Base-by-base conservation (phyloP, 2,329 filamentous ascomycete species). In the Cladosporium phlei region DNA sequence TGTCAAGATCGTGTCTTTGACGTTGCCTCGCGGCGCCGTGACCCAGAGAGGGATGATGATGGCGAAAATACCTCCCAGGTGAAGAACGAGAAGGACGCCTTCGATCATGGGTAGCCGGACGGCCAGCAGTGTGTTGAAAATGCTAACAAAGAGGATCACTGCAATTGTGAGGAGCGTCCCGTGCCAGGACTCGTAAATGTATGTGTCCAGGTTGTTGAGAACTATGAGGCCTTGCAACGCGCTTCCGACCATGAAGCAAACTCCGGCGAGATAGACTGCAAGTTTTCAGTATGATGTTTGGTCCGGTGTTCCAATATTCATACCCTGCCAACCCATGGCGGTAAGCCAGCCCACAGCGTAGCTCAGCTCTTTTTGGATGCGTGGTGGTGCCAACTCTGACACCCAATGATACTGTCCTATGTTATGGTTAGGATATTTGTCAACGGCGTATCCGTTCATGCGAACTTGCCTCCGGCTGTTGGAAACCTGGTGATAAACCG, bases 51-150 rank as follows among this genome's bases (percentile, higher is more conserved):
- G 66, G 24, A 76, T 70, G 8, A 78, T 58, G 47, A 77, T 72
- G 0, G 69, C 74, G 46, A 78, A 73, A 56, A 77, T 74, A 4
- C 74, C 75, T 12, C 72, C 56, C 12, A 77, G 60, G 48, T 78
- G 75, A 5, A 78, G 54, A 20, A 74, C 66, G 8, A 77, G 59
- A 17, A 75, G 65, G 8, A 72, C 51, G 0, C 69, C 69, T 56
- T 78, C 74, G 17, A 76, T 61, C 12, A 67, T 61, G 1, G 74
- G 73, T 3, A 78, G 58, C 1, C 69, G 51, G 28, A 64, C 65
- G 2, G 67, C 69, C 5, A 67, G 63, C 7, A 69, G 58, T 1
- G 67, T 67, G 52, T 77, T 78, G 55, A 76, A 66, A 19, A 62
- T 40, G 33, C 64, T 61, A 5, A 57, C 56, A 34, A 68, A 44